Conservation (phyloP, 352 stramenopile species). For the Pythium aristosporum region DNA sequence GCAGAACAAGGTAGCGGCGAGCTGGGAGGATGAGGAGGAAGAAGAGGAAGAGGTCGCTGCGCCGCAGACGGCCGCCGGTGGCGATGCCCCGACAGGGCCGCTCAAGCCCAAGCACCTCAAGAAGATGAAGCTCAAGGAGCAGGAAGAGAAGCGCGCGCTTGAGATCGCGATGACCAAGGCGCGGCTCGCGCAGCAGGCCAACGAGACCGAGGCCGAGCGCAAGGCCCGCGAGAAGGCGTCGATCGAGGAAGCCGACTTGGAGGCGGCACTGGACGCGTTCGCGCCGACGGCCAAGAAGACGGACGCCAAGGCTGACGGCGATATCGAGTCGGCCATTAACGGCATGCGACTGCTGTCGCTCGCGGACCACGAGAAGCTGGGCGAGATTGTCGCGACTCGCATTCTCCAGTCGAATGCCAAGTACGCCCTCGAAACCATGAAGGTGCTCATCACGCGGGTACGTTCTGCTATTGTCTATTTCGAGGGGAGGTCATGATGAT, state of each 20-base stretch:
- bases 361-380: conserved; percentile 72
- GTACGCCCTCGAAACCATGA: conserved; percentile 78
- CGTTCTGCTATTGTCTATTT: not conserved
- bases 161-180: conserved; percentile 77
- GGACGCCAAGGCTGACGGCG: conserved; percentile 33
- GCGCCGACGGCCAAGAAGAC: conserved; percentile 41
- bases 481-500: not conserved
- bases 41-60: conserved; percentile 46
- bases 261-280: conserved; percentile 76
- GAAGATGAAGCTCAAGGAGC: conserved; percentile 85
- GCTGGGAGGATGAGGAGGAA: conserved; percentile 83
- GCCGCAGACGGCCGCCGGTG: conserved; percentile 15
- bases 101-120: conserved; percentile 87
- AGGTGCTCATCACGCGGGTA: conserved; percentile 64
- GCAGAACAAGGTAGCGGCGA: conserved; percentile 44
- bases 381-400: conserved; percentile 56
- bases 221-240: conserved; percentile 51
- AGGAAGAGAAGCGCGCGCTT: conserved; percentile 79
- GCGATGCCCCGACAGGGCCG: conserved; percentile 44
- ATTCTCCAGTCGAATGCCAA: conserved; percentile 67
- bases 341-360: conserved; percentile 67
- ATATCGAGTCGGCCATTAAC: conserved; percentile 50
- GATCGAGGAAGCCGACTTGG: conserved; percentile 73
- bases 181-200: conserved; percentile 64
- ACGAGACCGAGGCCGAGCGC: conserved; percentile 61